Evolutionary conservation across 2,329 filamentous ascomycete species (phyloP), one percentile per base, ranked within the genome.

Genomic region (Phialophora expanda): DNA sequence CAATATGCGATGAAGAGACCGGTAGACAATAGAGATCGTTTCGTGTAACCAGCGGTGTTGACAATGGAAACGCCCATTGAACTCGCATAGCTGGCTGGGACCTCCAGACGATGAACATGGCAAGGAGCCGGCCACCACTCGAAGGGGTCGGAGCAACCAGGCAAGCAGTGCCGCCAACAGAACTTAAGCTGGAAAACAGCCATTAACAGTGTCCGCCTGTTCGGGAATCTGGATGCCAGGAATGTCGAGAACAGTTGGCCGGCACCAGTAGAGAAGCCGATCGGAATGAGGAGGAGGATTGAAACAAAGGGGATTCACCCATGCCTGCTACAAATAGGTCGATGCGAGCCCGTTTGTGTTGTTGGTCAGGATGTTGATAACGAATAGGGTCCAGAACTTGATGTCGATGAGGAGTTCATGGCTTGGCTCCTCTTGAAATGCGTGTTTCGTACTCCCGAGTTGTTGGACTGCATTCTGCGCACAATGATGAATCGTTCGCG

Each of bases 281-380:
- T 74, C 1, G 80, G 80, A 70, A 81, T 79, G 1, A 83, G 70
- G 0, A 90, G 87, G 0, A 92, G 80, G 64, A 92, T 91, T 0
- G 87, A 85, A 38, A 89, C 81, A 0, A 89, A 0, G 84, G 83
- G 24, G 81, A 82, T 77, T 84, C 91, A 61, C 89, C 89, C 73
- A 91, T 91, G 0, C 88, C 90, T 0, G 84, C 86, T 1, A 91
- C 0, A 89, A 88, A 72, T 91, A 90, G 1, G 88, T 89, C 32
- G 83, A 34, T 11, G 32, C 32, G 32, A 34, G 32, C 11, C 32
- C 85, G 14, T 90, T 85, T 8, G 88, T 89, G 12, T 89, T 89
- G 72, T 91, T 91, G 66, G 90, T 84, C 0, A 87, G 89, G 71
- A 90, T 90, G 81, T 89, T 90, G 24, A 89, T 70, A 11, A 83